Evolutionary conservation across 2,329 filamentous ascomycete species (phyloP).

Genomic region (Colletotrichum aenigma): DNA sequence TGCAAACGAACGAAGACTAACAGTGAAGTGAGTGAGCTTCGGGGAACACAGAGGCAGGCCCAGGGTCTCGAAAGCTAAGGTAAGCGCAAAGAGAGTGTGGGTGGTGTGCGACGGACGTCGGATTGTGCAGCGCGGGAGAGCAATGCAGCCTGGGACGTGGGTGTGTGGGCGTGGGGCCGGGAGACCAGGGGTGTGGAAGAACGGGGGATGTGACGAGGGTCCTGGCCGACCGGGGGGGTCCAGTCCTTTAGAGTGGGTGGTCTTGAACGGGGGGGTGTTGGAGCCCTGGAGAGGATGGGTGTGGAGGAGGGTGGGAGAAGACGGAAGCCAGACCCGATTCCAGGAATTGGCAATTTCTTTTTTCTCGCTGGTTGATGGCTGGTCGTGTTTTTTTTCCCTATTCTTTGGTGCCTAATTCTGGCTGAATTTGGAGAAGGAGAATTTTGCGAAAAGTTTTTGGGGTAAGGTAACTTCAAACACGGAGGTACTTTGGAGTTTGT

Average conservation of each 20-base stretch:
- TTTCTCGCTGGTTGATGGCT: not conserved
- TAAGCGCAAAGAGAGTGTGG: not conserved
- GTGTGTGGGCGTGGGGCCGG: conserved; percentile 15
- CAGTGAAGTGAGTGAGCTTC: not conserved
- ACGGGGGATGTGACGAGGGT: not conserved
- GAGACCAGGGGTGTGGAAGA: conserved; percentile 6
- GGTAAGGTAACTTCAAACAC: not conserved
- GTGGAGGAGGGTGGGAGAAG: conserved; percentile 17
- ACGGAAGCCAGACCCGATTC: conserved; percentile 20
- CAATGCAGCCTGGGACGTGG: not conserved
- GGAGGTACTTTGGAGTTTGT: not conserved
- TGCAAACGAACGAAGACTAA: not conserved
- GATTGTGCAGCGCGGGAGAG: not conserved
- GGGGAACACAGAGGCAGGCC: not conserved
- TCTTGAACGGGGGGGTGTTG: not conserved
- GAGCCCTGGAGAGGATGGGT: not conserved
- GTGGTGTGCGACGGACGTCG: not conserved
- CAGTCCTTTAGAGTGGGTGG: not conserved
- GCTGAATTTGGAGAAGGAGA: not conserved
- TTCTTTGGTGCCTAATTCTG: conserved; percentile 1
- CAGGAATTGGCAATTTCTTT: conserved; percentile 20
- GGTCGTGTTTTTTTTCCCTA: not conserved
- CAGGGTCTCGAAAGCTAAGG: not conserved
- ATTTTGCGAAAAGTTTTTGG: not conserved
- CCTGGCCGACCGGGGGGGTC: conserved; percentile 2